Evolutionary conservation across 352 stramenopile species (phyloP).

Genomic region (Pythium rhizo-oryzae): DNA sequence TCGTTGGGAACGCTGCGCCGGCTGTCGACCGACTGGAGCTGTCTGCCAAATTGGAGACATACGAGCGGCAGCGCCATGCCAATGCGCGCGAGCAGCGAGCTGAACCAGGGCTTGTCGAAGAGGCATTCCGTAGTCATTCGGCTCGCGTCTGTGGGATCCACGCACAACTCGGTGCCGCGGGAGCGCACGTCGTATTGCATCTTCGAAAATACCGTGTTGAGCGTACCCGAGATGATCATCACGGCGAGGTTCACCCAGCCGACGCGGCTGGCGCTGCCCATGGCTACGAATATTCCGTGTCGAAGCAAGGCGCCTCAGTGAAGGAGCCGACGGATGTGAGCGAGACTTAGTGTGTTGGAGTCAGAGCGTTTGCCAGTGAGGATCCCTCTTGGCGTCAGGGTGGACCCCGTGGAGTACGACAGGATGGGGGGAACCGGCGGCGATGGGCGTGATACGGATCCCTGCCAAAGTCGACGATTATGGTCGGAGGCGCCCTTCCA

Average conservation of each 20-base stretch:
- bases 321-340: no score
- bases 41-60: slow-evolving; percentile 35
- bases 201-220: slow-evolving; percentile 84
- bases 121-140: slow-evolving; percentile 48
- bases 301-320: no score
- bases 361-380: no score
- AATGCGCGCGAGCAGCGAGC: slow-evolving; percentile 76
- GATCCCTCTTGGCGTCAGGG: no score
- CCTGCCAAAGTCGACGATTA: no score
- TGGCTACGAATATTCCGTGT: background rate
- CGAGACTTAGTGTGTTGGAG: no score
- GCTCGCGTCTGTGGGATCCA: slow-evolving; percentile 34
- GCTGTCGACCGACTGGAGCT: background rate
- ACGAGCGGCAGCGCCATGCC: slow-evolving; percentile 73
- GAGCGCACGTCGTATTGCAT: slow-evolving; percentile 65
- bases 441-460: no score
- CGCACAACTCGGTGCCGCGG: slow-evolving; percentile 50
- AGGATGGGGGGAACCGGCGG: no score
- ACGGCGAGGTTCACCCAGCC: slow-evolving; percentile 38
- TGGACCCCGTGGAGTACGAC: no score
- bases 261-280: background rate
- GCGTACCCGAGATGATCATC: slow-evolving; percentile 77
- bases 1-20: no score
- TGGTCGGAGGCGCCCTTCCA: no score
- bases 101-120: slow-evolving; percentile 85